Evolutionary conservation across 257 asterid genomes (phyloP).

Genomic region (Fraxinus excelsior): DNA sequence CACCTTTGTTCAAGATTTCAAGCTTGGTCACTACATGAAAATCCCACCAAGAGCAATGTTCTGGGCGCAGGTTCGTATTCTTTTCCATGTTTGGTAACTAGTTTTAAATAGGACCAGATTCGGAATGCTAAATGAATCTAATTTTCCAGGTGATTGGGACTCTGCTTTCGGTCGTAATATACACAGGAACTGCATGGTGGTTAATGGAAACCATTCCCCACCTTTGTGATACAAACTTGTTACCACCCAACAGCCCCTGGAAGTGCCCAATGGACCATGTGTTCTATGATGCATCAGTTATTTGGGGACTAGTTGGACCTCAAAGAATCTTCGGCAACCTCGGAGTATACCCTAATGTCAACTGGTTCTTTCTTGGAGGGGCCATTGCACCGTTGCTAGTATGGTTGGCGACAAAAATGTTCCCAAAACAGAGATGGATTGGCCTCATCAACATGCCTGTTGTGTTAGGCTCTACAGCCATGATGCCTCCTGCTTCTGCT

Average conservation of each 20-base stretch:
- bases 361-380: constrained; percentile 54
- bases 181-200: constrained; percentile 48
- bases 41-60: constrained; percentile 77
- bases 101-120: neutral
- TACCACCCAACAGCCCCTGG: constrained; percentile 54
- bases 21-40: constrained; percentile 76
- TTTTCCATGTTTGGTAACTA: neutral
- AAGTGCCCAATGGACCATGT: constrained; percentile 51
- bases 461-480: constrained; percentile 30
- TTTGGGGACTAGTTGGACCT: constrained; percentile 70
- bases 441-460: constrained; percentile 35
- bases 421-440: constrained; percentile 38
- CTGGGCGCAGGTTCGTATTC: constrained; percentile 47
- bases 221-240: constrained; percentile 43
- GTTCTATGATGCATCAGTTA: constrained; percentile 57
- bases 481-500: constrained; percentile 42
- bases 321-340: constrained; percentile 53
- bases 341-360: constrained; percentile 37
- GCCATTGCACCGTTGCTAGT: constrained; percentile 45
- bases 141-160: constrained; percentile 45
- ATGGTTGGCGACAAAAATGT: constrained; percentile 34
- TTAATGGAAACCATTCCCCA: constrained; percentile 43
- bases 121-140: constrained; percentile 36
- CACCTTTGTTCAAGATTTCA: constrained; percentile 50
- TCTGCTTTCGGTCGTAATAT: constrained; percentile 25